Evolutionary conservation across 1,139 yeast species (phyloP).

Genomic region (Pichia sp.): DNA sequence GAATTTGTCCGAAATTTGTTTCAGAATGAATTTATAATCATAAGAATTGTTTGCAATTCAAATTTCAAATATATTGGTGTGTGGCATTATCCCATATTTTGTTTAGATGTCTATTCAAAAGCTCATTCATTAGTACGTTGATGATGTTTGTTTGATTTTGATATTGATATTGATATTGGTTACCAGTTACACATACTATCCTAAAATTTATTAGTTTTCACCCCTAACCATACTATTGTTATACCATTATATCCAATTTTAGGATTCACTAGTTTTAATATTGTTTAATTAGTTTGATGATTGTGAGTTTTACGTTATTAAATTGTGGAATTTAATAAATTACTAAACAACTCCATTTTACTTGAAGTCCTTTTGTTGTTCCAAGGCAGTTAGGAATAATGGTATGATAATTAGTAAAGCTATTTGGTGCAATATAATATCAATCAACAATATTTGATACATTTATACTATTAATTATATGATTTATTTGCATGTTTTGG

Average conservation of each 20-base stretch:
- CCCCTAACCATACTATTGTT: not conserved
- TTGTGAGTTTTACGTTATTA: not conserved
- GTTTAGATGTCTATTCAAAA: not conserved
- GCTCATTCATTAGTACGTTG: not conserved
- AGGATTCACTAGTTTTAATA: not conserved
- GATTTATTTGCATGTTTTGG: not conserved
- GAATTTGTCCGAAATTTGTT: not conserved
- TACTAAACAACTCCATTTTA: not conserved
- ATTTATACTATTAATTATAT: not conserved
- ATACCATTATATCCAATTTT: not conserved
- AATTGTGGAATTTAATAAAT: not conserved
- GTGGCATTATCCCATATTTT: not conserved
- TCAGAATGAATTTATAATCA: not conserved
- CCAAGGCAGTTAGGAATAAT: not conserved
- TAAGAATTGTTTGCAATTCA: not conserved
- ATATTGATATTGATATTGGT: not conserved
- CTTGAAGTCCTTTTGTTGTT: not conserved
- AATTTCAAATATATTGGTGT: not conserved
- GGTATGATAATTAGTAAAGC: not conserved
- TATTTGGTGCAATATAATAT: not conserved
- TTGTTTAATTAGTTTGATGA: not conserved
- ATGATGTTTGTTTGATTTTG: not conserved
- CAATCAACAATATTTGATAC: not conserved
- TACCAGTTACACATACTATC: not conserved
- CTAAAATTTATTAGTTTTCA: not conserved